Percentiles rank a stretch among this genome's conserved stretches.
Evolutionary conservation across 1,284 basidiomycete species (phyloP).

Genomic region (Sporisorium exsertum): DNA sequence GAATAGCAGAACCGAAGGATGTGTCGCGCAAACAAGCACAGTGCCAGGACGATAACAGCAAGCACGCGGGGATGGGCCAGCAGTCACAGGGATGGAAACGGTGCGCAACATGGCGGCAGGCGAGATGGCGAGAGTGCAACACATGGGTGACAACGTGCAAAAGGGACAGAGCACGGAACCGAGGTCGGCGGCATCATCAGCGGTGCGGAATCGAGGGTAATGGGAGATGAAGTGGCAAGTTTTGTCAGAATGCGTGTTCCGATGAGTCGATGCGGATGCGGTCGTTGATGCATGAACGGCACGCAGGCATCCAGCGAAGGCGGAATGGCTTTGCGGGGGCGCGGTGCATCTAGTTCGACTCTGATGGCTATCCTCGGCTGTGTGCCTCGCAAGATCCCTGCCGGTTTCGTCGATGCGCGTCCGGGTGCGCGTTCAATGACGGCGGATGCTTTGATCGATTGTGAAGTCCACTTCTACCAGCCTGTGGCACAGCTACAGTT

Average conservation of each 20-base stretch:
- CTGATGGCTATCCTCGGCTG: neutral
- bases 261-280: conserved; percentile 1
- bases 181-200: conserved; percentile 12
- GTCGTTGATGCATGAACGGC: neutral
- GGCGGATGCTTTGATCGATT: neutral
- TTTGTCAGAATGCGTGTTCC: conserved; percentile 39
- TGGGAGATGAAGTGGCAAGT: conserved; percentile 29
- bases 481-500: neutral
- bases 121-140: conserved; percentile 10
- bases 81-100: neutral
- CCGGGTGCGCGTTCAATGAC: neutral
- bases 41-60: neutral
- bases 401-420: neutral
- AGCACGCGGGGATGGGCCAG: neutral
- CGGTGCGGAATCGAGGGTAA: neutral
- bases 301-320: neutral
- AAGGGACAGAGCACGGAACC: neutral
- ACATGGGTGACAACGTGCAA: neutral
- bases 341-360: no score
- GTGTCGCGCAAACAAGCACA: neutral
- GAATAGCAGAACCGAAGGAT: neutral
- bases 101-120: neutral
- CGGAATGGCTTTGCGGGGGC: neutral
- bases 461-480: neutral
- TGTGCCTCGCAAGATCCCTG: conserved; percentile 7